Conservation (phyloP, 306 rosid species). For the Sicyos baderoa region DNA sequence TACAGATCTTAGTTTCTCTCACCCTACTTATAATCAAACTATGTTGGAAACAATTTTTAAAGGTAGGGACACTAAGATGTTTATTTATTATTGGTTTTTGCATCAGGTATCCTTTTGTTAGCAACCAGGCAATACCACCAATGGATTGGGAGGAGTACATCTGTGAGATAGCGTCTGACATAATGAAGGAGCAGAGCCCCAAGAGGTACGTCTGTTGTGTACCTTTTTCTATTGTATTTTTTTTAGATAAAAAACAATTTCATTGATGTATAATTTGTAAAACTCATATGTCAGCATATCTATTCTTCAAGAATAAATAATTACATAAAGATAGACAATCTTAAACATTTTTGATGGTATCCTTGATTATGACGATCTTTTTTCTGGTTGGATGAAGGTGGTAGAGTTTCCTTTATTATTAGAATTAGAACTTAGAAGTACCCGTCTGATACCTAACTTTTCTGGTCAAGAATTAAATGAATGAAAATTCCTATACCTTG, state of each 20-base stretch:
- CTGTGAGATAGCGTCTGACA: constrained; percentile 78
- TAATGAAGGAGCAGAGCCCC: constrained; percentile 97
- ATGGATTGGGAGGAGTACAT: constrained; percentile 98
- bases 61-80: constrained; percentile 21
- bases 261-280: too few relatives aligned
- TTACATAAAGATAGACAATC: neutral
- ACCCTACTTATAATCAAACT: neutral
- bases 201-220: constrained; percentile 49
- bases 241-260: neutral
- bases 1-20: constrained; percentile 5
- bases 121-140: constrained; percentile 61
- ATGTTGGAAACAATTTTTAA: constrained; percentile 5
- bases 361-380: neutral
- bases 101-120: constrained; percentile 75
- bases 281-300: neutral
- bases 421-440: neutral
- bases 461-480: neutral
- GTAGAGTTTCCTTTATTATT: neutral
- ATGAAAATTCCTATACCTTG: neutral
- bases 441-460: neutral
- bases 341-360: neutral
- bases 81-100: constrained; percentile 19
- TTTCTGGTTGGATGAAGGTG: constrained; percentile 1
- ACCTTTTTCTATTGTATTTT: constrained; percentile 1
- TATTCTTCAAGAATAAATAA: neutral